phyloP scores from a whole-genome alignment of 805 yeast genomes.

The Saccharomycopsis oosterbeekiorum region DNA sequence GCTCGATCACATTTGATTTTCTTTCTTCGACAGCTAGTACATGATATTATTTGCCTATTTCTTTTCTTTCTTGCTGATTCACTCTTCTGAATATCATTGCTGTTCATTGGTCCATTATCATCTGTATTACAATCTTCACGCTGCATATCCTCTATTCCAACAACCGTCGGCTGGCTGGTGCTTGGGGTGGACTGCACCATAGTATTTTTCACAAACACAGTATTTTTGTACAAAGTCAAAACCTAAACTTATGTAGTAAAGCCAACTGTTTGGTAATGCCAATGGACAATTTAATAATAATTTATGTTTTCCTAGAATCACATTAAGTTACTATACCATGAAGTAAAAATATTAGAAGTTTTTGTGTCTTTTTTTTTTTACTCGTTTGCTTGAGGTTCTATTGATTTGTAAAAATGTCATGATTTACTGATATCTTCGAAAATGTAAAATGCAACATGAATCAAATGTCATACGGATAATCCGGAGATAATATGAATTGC shows the following conservation, averaged over 20 bases:
- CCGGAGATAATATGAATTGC: background rate
- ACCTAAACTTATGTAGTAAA: too few relatives aligned
- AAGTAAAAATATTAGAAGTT: background rate
- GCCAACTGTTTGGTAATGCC: too few relatives aligned
- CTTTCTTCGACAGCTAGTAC: constrained; percentile 17
- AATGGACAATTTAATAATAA: too few relatives aligned
- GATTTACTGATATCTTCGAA: background rate
- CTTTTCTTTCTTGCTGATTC: constrained; percentile 5
- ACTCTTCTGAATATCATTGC: background rate
- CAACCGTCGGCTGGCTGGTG: background rate
- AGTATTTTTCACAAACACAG: background rate
- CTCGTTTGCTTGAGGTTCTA: too few relatives aligned
- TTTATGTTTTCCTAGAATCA: background rate
- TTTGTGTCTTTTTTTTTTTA: too few relatives aligned
- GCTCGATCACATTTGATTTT: constrained; percentile 17
- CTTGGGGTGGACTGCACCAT: background rate
- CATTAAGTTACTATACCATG: too few relatives aligned
- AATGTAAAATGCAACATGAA: too few relatives aligned
- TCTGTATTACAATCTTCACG: background rate
- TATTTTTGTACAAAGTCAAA: background rate
- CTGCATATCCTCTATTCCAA: background rate
- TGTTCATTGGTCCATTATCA: background rate
- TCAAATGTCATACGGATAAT: background rate
- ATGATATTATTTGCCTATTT: constrained; percentile 14
- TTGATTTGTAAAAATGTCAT: background rate